phyloP scores from a whole-genome alignment of 2,329 filamentous ascomycete genomes.

The Pseudofabraea citricarpa region DNA sequence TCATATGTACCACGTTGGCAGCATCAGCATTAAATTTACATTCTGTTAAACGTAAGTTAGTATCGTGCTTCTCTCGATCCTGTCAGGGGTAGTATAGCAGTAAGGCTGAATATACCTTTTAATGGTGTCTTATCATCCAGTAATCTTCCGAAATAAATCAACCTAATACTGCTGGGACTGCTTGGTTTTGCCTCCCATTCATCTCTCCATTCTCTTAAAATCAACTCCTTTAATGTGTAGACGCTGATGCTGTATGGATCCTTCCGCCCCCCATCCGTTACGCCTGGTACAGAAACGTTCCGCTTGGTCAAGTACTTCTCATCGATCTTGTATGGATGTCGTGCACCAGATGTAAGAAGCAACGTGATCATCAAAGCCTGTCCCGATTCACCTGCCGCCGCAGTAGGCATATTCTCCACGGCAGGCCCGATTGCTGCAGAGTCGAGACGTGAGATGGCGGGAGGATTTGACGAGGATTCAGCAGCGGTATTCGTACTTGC shows the following conservation, averaged over 20 bases:
- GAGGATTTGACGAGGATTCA: slow-evolving; percentile 5
- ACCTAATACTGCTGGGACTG: slow-evolving; percentile 80
- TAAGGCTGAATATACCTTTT: slow-evolving; percentile 57
- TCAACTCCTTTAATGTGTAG: slow-evolving; percentile 90
- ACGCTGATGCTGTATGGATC: slow-evolving; percentile 89
- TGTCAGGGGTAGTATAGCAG: neutral
- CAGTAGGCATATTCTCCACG: slow-evolving; percentile 2
- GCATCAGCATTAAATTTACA: slow-evolving; percentile 71
- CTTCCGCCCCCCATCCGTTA: slow-evolving; percentile 50
- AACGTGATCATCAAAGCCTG: slow-evolving; percentile 70
- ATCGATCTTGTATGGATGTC: slow-evolving; percentile 88
- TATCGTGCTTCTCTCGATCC: slow-evolving; percentile 6
- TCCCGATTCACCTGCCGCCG: slow-evolving; percentile 28
- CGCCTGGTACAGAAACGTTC: slow-evolving; percentile 69
- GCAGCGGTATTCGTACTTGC: slow-evolving; percentile 3
- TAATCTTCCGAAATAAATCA: slow-evolving; percentile 89
- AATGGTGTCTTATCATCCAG: slow-evolving; percentile 83
- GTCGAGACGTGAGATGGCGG: slow-evolving; percentile 13
- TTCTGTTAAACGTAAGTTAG: no score
- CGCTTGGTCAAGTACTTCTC: slow-evolving; percentile 79
- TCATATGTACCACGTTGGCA: slow-evolving; percentile 92
- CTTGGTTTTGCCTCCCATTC: slow-evolving; percentile 87
- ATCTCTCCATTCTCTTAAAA: slow-evolving; percentile 85
- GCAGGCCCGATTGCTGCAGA: slow-evolving; percentile 19
- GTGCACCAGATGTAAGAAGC: slow-evolving; percentile 73